Conservation (phyloP, 1,139 yeast genomes). For the Torulaspora globosa region DNA sequence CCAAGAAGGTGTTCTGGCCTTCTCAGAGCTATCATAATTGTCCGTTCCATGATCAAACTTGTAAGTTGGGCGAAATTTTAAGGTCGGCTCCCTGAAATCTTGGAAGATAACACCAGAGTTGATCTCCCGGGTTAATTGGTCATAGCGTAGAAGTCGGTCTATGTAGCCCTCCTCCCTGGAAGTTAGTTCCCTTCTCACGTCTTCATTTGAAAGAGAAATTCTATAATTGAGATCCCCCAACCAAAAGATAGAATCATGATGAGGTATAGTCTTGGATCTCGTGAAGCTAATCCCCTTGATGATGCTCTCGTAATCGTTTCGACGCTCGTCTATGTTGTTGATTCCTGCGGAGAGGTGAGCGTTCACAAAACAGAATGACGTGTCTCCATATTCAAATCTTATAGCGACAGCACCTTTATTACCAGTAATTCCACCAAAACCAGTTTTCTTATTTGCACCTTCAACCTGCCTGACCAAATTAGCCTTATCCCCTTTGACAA, state of each 20-base stretch:
- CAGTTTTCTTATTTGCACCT: constrained; percentile 84
- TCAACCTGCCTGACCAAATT: constrained; percentile 59
- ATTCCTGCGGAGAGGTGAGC: constrained; percentile 94
- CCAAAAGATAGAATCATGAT: constrained; percentile 88
- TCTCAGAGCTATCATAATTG: constrained; percentile 79
- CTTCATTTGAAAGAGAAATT: constrained; percentile 62
- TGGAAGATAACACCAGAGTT: constrained; percentile 67
- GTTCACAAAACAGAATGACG: constrained; percentile 73
- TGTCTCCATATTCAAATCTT: constrained; percentile 68
- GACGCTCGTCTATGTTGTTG: constrained; percentile 70
- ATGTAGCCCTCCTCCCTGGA: constrained; percentile 48
- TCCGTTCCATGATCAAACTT: constrained; percentile 83
- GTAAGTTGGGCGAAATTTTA: constrained; percentile 83
- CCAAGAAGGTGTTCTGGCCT: constrained; percentile 95
- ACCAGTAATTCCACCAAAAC: constrained; percentile 91
- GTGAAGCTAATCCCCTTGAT: constrained; percentile 43
- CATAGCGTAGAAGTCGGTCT: constrained; percentile 57
- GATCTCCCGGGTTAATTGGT: constrained; percentile 74
- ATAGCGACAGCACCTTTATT: constrained; percentile 94
- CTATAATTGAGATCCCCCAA: constrained; percentile 92
- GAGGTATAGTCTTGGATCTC: constrained; percentile 51
- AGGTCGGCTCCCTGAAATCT: constrained; percentile 70
- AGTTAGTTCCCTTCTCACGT: constrained; percentile 46
- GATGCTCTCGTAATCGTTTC: constrained; percentile 72
- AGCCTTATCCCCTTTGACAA: constrained; percentile 55